These are phyloP conservation scores for Dendrobium nobile DNA, from an alignment of 106 monocot genomes.

Conservation along the genomic window DNA sequence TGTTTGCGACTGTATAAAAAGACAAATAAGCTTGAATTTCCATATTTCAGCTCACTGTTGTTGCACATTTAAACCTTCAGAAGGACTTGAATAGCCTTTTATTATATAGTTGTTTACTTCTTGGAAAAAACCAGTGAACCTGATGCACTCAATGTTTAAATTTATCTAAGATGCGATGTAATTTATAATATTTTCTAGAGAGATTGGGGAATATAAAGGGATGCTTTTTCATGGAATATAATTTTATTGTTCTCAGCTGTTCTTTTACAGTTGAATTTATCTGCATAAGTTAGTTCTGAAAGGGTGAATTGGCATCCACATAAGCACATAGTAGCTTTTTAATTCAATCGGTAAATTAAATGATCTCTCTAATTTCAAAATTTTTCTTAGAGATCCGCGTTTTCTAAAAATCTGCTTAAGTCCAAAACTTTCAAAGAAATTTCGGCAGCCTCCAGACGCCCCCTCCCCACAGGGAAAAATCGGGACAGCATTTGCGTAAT, in stretches of 20 bases:
- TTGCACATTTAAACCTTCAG: background rate
- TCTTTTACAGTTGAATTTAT: constrained; percentile 40
- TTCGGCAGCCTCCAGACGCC: no score
- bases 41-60: background rate
- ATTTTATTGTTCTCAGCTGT: constrained; percentile 4
- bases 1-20: background rate
- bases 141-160: background rate
- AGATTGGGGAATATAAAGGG: background rate
- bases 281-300: constrained; percentile 44
- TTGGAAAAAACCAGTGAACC: background rate
- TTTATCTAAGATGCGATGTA: background rate
- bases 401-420: no score
- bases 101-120: background rate
- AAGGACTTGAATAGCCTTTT: background rate
- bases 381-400: no score
- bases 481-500: no score
- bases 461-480: no score
- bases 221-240: background rate
- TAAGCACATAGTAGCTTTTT: constrained; percentile 61
- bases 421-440: no score
- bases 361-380: no score
- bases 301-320: constrained; percentile 73
- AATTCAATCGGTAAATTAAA: no score
- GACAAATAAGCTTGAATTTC: background rate
- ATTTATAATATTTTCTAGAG: background rate